Conservation (phyloP, 192 early-diverging fungal species). For the Coemansia sp. region DNA sequence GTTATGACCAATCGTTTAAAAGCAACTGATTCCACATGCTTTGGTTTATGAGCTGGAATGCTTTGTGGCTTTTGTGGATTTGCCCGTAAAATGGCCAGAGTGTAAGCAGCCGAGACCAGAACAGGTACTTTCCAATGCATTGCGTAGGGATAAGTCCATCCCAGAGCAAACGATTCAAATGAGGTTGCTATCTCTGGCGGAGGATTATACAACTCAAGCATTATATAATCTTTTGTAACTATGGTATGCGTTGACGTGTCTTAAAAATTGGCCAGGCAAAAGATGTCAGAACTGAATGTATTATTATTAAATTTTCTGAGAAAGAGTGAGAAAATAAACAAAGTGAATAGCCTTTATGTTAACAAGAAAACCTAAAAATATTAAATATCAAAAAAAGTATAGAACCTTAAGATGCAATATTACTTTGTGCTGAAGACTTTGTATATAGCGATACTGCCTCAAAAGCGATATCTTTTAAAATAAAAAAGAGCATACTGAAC, state of each 20-base stretch:
- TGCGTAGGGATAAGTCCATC: constrained; percentile 69
- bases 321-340: neutral
- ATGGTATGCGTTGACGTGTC: neutral
- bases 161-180: constrained; percentile 62
- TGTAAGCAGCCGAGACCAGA: constrained; percentile 62
- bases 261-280: neutral
- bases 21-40: constrained; percentile 32
- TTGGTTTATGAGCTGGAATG: neutral
- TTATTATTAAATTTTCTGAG: neutral
- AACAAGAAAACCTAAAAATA: neutral
- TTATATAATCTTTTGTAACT: neutral
- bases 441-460: neutral
- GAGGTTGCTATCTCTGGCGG: constrained; percentile 31
- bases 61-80: constrained; percentile 38
- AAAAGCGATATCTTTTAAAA: neutral
- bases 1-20: constrained; percentile 79
- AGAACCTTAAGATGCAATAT: too few relatives aligned
- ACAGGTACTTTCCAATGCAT: constrained; percentile 75
- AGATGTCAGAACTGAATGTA: neutral
- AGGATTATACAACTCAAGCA: constrained; percentile 42
- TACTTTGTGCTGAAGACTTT: too few relatives aligned
- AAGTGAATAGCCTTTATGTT: neutral
- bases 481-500: neutral
- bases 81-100: constrained; percentile 36
- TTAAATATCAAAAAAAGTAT: neutral